Evolutionary conservation across 176 grass and related monocot species (phyloP).

Genomic region (maize (Zea mays)): Zm-B73-REFERENCE-NAM-5.0 NC_050098.1:190197001-190197500

Average conservation of each 20-base stretch:
- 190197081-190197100: not conserved
- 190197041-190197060: not conserved
- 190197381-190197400: conserved; percentile 37
- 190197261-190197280: not conserved
- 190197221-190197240: conserved; percentile 13
- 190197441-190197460: conserved; percentile 34
- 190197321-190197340: conserved; percentile 1
- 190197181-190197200: conserved; percentile 35
- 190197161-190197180: conserved; percentile 45
- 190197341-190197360: conserved; percentile 33
- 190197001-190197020: not conserved
- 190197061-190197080: not conserved
- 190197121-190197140: conserved; percentile 26
- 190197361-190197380: conserved; percentile 44
- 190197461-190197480: conserved; percentile 46
- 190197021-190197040: conserved; percentile 5
- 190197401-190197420: conserved; percentile 1
- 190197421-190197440: conserved; percentile 24
- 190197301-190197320: not conserved
- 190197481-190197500: conserved; percentile 39
- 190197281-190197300: not conserved
- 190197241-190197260: conserved; percentile 28
- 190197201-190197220: conserved; percentile 17
- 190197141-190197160: conserved; percentile 51
- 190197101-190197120: not conserved